These are phyloP conservation scores for Effrenium voratum DNA, from an alignment of 73 alveolate genomes.

Conservation along the genomic window DNA sequence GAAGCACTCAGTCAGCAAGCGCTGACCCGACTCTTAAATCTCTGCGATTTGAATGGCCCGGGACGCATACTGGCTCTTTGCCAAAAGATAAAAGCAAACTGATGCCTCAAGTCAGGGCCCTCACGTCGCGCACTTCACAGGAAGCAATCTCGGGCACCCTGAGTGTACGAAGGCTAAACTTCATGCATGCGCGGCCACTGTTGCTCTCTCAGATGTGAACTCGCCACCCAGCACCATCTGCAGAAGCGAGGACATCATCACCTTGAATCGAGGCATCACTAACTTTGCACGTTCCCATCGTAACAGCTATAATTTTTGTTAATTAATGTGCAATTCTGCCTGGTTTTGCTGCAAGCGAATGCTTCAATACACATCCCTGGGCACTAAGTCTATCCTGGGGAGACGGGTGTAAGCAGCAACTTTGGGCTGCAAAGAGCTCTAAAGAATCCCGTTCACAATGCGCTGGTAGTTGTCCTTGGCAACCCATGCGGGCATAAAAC, in stretches of 20 bases:
- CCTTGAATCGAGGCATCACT: no score
- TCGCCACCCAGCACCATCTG: conserved; percentile 50
- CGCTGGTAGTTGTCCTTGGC: conserved; percentile 91
- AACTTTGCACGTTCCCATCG: no score
- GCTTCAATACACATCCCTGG: neutral
- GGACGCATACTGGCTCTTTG: neutral
- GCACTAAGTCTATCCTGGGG: neutral
- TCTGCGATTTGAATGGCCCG: neutral
- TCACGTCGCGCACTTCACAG: conserved; percentile 42
- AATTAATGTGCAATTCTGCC: neutral
- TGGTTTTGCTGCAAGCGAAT: neutral
- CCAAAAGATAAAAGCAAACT: no score
- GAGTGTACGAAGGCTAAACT: neutral
- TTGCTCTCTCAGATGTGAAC: neutral
- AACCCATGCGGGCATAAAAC: neutral
- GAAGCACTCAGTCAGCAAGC: neutral
- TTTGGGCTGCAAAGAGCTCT: neutral
- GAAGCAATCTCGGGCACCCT: conserved; percentile 44
- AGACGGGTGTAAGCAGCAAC: neutral
- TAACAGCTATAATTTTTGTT: no score
- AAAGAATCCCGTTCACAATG: conserved; percentile 84
- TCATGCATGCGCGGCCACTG: neutral
- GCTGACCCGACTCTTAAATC: neutral
- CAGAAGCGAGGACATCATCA: conserved; percentile 73
- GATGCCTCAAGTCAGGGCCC: no score